Conservation (phyloP, 768 basidiomycete genomes). For the Termitomyces bulborhizus region DNA sequence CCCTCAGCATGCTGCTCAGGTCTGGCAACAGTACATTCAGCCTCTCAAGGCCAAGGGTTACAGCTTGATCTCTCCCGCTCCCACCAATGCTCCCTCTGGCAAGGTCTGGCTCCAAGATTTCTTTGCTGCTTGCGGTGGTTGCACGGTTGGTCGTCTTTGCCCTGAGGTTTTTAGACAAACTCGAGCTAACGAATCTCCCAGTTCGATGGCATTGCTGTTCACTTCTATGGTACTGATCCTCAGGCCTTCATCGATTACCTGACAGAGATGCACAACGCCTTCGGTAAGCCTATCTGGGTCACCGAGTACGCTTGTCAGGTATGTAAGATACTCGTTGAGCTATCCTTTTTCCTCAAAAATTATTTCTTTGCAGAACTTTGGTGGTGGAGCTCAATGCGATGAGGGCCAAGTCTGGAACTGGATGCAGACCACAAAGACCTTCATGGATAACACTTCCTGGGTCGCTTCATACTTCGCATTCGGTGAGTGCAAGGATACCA, state of each 20-base stretch:
- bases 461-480: constrained; percentile 49
- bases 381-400: constrained; percentile 35
- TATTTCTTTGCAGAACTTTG: constrained; percentile 41
- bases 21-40: constrained; percentile 60
- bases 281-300: constrained; percentile 42
- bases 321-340: neutral
- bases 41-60: constrained; percentile 55
- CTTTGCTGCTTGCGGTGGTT: constrained; percentile 43
- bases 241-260: constrained; percentile 49
- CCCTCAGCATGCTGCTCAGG: constrained; percentile 37
- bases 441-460: constrained; percentile 36
- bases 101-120: constrained; percentile 61
- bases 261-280: constrained; percentile 35
- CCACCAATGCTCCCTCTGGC: constrained; percentile 55
- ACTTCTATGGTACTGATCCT: constrained; percentile 58
- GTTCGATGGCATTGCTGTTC: constrained; percentile 54
- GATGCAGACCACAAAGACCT: constrained; percentile 36
- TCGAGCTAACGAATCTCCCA: constrained; percentile 18
- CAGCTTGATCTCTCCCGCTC: constrained; percentile 57
- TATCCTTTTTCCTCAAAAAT: neutral
- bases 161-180: neutral
- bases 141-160: constrained; percentile 37
- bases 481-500: constrained; percentile 35
- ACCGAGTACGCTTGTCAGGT: constrained; percentile 74
- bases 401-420: constrained; percentile 39